phyloP scores from a whole-genome alignment of 495 filamentous ascomycete genomes.

The Astrothelium macrocarpum region DNA sequence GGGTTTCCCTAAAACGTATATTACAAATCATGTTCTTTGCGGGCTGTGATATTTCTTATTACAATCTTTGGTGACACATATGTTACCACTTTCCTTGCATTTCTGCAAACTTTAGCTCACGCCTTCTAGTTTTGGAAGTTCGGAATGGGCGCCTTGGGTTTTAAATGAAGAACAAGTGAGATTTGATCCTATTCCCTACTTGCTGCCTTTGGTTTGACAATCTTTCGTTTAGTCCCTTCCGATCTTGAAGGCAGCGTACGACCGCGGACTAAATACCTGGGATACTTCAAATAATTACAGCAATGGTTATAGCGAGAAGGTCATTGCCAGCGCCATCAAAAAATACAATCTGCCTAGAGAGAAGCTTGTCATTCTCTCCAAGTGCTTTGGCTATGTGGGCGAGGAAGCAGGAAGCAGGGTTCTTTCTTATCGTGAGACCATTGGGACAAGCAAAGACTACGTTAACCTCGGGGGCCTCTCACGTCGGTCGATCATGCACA shows the following conservation, averaged over 20 bases:
- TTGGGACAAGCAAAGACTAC: conserved; percentile 35
- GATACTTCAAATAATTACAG: conserved; percentile 40
- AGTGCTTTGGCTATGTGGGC: conserved; percentile 33
- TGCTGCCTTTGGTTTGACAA: neutral
- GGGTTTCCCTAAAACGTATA: too few relatives aligned
- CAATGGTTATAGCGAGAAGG: conserved; percentile 36
- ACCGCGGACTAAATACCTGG: conserved; percentile 33
- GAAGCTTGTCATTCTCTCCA: conserved; percentile 39
- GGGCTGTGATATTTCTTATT: too few relatives aligned
- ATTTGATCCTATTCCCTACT: neutral
- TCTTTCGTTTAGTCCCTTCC: conserved; percentile 17
- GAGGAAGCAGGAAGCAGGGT: conserved; percentile 27
- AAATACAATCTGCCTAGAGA: conserved; percentile 38
- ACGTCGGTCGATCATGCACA: conserved; percentile 49
- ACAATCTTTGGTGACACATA: too few relatives aligned
- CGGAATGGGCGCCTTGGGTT: conserved; percentile 36
- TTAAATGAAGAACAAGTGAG: conserved; percentile 34
- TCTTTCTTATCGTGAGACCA: conserved; percentile 26
- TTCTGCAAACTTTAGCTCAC: conserved; percentile 9
- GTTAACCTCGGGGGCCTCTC: conserved; percentile 34
- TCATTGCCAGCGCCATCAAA: conserved; percentile 42
- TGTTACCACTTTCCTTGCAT: neutral
- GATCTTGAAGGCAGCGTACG: conserved; percentile 40
- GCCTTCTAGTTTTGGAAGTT: conserved; percentile 31
- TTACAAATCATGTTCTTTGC: too few relatives aligned